Conservation (phyloP, 2,329 filamentous ascomycete genomes). For the Botryotinia calthae region DNA sequence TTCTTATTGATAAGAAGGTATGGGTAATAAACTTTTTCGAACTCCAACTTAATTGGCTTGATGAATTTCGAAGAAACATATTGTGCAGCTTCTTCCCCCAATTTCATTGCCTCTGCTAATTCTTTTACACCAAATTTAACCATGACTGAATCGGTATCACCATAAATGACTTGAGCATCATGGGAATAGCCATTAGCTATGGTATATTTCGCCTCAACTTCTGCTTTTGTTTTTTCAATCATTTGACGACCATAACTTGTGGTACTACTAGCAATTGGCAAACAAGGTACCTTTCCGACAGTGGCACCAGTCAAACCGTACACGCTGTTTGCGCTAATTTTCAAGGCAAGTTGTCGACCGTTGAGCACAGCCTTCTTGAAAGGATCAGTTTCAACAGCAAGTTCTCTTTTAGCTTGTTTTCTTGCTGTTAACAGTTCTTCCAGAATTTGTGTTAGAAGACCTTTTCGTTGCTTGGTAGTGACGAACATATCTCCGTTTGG, state of each 20-base stretch:
- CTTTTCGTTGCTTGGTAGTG: constrained; percentile 84
- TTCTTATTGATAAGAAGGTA: constrained; percentile 99
- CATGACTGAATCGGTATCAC: constrained; percentile 99
- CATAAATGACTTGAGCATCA: constrained; percentile 95
- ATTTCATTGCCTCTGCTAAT: constrained; percentile 83
- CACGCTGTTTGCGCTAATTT: constrained; percentile 95
- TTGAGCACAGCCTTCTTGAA: constrained; percentile 99
- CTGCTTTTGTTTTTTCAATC: constrained; percentile 98
- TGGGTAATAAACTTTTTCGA: constrained; percentile 98
- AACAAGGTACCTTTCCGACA: constrained; percentile 89
- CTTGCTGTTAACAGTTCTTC: constrained; percentile 88
- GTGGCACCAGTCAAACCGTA: constrained; percentile 97
- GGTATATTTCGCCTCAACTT: constrained; percentile 85
- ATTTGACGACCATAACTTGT: constrained; percentile 97
- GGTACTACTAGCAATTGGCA: constrained; percentile 93
- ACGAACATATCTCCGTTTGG: constrained; percentile 93
- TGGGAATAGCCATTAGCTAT: constrained; percentile 93
- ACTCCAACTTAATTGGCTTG: constrained; percentile 97
- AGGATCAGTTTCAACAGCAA: constrained; percentile 83
- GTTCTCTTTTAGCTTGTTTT: constrained; percentile 90
- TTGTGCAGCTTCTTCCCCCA: constrained; percentile 88
- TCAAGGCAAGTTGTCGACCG: constrained; percentile 92
- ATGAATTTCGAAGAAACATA: constrained; percentile 90
- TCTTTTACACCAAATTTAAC: constrained; percentile 95
- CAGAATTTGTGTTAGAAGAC: constrained; percentile 88